Base-by-base conservation (phyloP, 208 protist species). In the Leishmania major region DNA sequence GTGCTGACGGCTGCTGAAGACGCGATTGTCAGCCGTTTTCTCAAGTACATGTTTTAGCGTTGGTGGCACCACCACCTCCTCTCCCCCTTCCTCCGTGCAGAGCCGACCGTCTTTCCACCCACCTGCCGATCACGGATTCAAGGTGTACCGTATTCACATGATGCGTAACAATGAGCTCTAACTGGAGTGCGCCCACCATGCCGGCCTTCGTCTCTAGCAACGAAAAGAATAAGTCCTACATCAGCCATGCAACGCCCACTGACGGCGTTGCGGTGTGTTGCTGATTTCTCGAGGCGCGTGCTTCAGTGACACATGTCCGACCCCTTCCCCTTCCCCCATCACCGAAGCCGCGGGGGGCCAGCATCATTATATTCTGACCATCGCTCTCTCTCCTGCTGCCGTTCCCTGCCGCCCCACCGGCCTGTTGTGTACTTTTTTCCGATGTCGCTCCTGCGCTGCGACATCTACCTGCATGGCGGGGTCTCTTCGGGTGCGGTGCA, bases 21-120 rank as follows among this genome's bases (percentile, higher is more conserved):
- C 40, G 79, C 82, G 22, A 64, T 83, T 11, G 59, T 97, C 28
- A 91, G 89, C 19, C 87, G 94, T 10, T 77, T 96, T 19, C 83
- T 97, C 71, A 89, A 94, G 75, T 96, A 93, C 84, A 79, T 77
- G 62, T 97, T 90, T 81, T 97, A 84, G 85, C 43, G 43, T 4
- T 3, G 19, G n/a, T 22, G 64, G 51, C 45, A 49, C 45, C 73
- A 2, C 73, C 60, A 6, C 40, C 69, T 45, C 13, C 8, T 49
- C 40, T 49, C 67, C 67, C 43, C 7, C 25, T n/a, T 57, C 13
- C 25, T 15, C 31, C 25, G 13, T 11, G 7, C 47, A 40, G 47
- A 77, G 70, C 31, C 13, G 70, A 35, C 4, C 28, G 37, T 19
- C 40, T 53, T 47, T 13, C 22, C 5, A 28, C 35, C 45, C 28